Evolutionary conservation across 2,329 filamentous ascomycete species (phyloP).

Genomic region (Colletotrichum endophyticum): DNA sequence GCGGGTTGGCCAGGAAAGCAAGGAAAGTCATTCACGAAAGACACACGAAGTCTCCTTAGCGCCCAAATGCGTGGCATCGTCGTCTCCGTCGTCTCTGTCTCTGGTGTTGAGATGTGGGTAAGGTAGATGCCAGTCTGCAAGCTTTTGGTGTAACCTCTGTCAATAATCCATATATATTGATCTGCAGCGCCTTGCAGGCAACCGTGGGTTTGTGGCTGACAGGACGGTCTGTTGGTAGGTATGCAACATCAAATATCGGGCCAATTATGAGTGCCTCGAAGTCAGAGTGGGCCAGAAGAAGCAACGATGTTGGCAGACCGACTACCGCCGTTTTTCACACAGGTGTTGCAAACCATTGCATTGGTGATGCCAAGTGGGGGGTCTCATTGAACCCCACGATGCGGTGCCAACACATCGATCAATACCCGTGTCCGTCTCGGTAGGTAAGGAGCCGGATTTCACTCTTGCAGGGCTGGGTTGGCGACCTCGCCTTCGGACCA

Average conservation of each 20-base stretch:
- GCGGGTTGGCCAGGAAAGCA: not conserved
- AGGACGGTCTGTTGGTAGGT: not conserved
- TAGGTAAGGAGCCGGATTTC: not conserved
- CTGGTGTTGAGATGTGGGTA: not conserved
- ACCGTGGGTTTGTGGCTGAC: not conserved
- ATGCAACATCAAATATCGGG: not conserved
- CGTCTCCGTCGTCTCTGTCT: not conserved
- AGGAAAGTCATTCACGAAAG: not conserved
- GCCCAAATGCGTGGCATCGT: not conserved
- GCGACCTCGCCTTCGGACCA: not conserved
- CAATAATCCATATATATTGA: conserved; percentile 1
- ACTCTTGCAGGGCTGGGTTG: not conserved
- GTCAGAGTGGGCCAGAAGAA: not conserved
- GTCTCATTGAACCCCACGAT: not conserved
- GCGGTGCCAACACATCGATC: conserved; percentile 7
- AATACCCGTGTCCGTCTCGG: not conserved
- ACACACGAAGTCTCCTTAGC: not conserved
- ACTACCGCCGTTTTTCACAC: not conserved
- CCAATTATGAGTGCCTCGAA: not conserved
- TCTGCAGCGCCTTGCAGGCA: conserved; percentile 15
- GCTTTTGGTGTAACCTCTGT: not conserved
- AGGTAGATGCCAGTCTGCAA: not conserved
- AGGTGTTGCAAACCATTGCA: not conserved
- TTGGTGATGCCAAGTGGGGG: not conserved
- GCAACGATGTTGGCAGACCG: not conserved